phyloP scores from a whole-genome alignment of 2,329 filamentous ascomycete genomes.

The Alternaria angustiovoidea region DNA sequence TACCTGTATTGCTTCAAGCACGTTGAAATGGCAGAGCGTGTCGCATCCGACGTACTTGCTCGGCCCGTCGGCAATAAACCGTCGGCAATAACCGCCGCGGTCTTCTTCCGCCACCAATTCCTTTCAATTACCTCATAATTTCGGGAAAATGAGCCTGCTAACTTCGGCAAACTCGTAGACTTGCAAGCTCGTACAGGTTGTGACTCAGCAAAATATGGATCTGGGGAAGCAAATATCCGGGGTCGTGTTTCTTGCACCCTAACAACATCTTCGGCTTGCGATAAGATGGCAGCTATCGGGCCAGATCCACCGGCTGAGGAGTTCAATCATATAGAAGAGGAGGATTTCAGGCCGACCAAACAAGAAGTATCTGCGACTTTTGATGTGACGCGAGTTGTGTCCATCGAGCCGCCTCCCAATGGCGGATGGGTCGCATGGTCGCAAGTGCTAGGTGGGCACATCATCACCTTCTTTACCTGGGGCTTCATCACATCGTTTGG shows the following conservation, averaged over 20 bases:
- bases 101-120: not conserved
- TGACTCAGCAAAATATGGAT: constrained; percentile 10
- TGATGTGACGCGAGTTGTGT: constrained; percentile 12
- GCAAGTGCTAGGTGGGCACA: constrained; percentile 51
- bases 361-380: constrained; percentile 2
- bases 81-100: not conserved
- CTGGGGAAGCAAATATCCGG: constrained; percentile 1
- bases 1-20: too few relatives aligned
- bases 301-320: constrained; percentile 1
- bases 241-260: not conserved
- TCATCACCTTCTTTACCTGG: constrained; percentile 55
- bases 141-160: not conserved
- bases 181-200: not conserved
- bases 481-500: constrained; percentile 43
- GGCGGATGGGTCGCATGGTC: constrained; percentile 58
- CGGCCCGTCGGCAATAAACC: not conserved
- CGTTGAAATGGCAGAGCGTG: not conserved
- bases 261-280: constrained; percentile 1
- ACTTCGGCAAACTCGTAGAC: not conserved
- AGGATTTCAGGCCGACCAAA: not conserved
- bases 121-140: constrained; percentile 3
- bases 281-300: constrained; percentile 9
- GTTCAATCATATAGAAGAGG: not conserved
- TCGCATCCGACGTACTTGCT: not conserved
- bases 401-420: constrained; percentile 40